phyloP scores from a whole-genome alignment of 2,329 filamentous ascomycete species.

The Byssoonygena ceratinophila region DNA sequence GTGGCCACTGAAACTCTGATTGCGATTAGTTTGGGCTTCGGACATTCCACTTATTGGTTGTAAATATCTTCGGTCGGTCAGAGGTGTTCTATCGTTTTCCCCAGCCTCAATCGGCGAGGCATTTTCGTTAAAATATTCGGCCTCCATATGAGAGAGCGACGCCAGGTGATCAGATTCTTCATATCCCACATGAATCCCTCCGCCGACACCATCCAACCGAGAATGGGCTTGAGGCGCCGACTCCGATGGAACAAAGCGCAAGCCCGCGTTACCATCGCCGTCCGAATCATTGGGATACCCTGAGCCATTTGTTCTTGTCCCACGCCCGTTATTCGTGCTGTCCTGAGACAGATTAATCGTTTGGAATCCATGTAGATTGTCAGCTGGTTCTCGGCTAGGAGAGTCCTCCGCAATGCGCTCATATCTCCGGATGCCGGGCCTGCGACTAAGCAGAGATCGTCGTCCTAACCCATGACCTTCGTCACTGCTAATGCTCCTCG shows the following conservation, averaged over 20 bases:
- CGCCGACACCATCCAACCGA: neutral
- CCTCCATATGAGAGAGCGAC: conserved; percentile 11
- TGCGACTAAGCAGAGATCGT: conserved; percentile 32
- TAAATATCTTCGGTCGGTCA: conserved; percentile 48
- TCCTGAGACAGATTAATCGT: conserved; percentile 18
- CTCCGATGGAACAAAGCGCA: conserved; percentile 5
- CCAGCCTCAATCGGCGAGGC: conserved; percentile 41
- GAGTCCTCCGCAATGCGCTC: conserved; percentile 45
- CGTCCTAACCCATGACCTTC: conserved; percentile 37
- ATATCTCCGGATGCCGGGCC: conserved; percentile 38
- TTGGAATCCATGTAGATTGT: conserved; percentile 14
- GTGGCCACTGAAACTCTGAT: neutral
- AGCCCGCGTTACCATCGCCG: neutral
- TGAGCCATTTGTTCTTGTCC: neutral
- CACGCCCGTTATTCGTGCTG: conserved; percentile 13
- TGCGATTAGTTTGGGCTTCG: neutral
- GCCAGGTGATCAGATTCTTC: conserved; percentile 9
- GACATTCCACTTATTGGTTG: conserved; percentile 46
- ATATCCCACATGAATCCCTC: neutral
- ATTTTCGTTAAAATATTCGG: conserved; percentile 33
- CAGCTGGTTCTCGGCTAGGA: conserved; percentile 30
- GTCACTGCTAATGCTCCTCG: conserved; percentile 32
- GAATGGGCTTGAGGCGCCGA: neutral
- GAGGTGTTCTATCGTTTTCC: conserved; percentile 49
- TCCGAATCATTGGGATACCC: neutral